Percentiles rank a stretch among this genome's conserved stretches.
Evolutionary conservation across 1,139 yeast genomes (phyloP).

Genomic region (Kodamaea fungicola): DNA sequence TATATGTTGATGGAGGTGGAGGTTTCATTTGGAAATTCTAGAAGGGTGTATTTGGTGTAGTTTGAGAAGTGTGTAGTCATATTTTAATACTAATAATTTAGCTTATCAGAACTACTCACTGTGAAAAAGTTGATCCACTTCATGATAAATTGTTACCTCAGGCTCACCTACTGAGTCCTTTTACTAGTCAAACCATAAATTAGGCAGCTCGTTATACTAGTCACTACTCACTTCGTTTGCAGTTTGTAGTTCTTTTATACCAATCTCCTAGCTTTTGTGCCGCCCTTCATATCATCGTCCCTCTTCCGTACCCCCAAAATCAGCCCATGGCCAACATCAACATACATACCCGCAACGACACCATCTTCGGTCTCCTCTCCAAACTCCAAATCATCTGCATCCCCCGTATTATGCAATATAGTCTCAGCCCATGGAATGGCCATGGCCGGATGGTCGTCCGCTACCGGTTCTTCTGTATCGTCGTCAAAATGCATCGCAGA

Average conservation of each 20-base stretch:
- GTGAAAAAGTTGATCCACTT: no score
- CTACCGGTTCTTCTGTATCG: slow-evolving; percentile 18
- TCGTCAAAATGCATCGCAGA: slow-evolving; percentile 37
- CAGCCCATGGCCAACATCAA: slow-evolving; percentile 40
- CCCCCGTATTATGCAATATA: slow-evolving; percentile 24
- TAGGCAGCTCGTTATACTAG: no score
- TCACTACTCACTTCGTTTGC: no score
- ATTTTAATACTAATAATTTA: no score
- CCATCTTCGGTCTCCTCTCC: slow-evolving; percentile 15
- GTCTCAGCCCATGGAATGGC: slow-evolving; percentile 16
- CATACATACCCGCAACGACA: slow-evolving; percentile 40
- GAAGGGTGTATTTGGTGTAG: no score
- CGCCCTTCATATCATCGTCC: slow-evolving; percentile 18
- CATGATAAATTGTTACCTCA: no score
- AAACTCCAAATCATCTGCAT: slow-evolving; percentile 37
- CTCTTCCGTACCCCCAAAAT: slow-evolving; percentile 33
- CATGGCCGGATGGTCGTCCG: slow-evolving; percentile 13
- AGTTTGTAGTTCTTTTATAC: not conserved
- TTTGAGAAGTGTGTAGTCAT: no score
- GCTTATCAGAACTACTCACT: no score
- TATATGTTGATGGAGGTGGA: no score
- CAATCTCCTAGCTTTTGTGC: slow-evolving; percentile 5
- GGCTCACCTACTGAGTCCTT: no score
- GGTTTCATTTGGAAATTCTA: no score
- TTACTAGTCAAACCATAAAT: no score